Evolutionary conservation across 345 rosid species (phyloP).

Genomic region (Eucalyptus leucophloia): DNA sequence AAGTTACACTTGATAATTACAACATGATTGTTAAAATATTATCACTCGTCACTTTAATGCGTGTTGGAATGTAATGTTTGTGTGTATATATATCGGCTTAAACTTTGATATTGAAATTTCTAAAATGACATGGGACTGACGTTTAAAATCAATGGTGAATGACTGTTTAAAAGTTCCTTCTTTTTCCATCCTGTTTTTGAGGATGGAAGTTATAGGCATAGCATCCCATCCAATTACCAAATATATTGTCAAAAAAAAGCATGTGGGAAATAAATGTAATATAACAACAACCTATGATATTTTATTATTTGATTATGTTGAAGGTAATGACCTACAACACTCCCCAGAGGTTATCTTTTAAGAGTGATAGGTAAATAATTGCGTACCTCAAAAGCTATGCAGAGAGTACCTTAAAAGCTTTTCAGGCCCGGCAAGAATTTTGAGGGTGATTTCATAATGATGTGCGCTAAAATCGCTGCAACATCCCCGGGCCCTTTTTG

Average conservation of each 20-base stretch:
- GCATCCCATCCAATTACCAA: no score
- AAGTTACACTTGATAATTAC: no score
- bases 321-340: background rate
- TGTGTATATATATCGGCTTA: no score
- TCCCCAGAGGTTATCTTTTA: background rate
- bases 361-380: background rate
- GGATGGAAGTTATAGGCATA: no score
- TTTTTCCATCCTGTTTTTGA: no score
- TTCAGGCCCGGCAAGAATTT: background rate
- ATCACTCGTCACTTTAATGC: accelerated
- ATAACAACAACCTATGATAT: background rate
- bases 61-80: no score
- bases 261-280: background rate
- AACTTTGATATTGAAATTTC: no score
- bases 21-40: no score
- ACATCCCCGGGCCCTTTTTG: background rate
- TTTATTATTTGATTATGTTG: background rate
- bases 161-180: background rate
- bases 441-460: background rate
- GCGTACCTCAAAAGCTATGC: background rate
- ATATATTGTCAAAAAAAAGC: background rate
- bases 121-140: background rate
- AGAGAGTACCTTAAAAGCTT: background rate
- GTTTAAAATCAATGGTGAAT: no score
- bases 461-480: background rate